Base-by-base conservation (phyloP, 2,329 filamentous ascomycete genomes). In the Capronia epimyces region DNA sequence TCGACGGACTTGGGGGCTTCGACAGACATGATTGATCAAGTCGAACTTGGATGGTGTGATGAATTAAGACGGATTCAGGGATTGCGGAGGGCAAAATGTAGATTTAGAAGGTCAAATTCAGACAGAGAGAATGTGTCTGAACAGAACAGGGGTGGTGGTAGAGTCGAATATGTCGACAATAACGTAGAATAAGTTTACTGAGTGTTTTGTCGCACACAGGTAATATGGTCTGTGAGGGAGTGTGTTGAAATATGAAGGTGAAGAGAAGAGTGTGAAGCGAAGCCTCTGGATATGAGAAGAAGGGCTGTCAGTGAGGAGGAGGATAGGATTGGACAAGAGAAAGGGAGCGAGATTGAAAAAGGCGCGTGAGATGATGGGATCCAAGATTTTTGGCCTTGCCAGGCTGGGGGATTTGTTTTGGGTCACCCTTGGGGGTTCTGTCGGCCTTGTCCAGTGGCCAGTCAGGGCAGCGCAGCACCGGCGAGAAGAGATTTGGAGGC, bases 1-100 rank as follows among this genome's bases (percentile, higher is more conserved):
- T 83, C 82, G 64, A 79, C 75, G 67, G 83, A 78, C 76, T 89
- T 88, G 71, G 82, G 78, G 70, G 75, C 76, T 50, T 60, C 60
- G 66, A 88, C 84, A 74, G 86, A 82, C 84, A 88, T 88, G 77
- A 65, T 79, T 79, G 43, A 45, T 29, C 15, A 12, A 37, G 34
- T 31, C 16, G 39, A 20, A 42, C 40, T 21, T 39, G 16, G 46
- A 15, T 37, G 18, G 20, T 18, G 15, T 37, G 29, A 3, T 32
- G 29, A 27, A 10, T 5, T 27, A 10, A 27, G 25, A 6, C 10
- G 25, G 25, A 27, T 27, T 27, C 10, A 5, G 5, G 5, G 25
- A 27, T 27, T 27, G 32, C 32, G n/a, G n/a, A 36, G n/a, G 32
- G 32, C 5, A 5, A n/a, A 18, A n/a, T 20, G 18, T 34, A 36